Evolutionary conservation across 306 rosid species (phyloP).

Genomic region (Vigna mungo): DNA sequence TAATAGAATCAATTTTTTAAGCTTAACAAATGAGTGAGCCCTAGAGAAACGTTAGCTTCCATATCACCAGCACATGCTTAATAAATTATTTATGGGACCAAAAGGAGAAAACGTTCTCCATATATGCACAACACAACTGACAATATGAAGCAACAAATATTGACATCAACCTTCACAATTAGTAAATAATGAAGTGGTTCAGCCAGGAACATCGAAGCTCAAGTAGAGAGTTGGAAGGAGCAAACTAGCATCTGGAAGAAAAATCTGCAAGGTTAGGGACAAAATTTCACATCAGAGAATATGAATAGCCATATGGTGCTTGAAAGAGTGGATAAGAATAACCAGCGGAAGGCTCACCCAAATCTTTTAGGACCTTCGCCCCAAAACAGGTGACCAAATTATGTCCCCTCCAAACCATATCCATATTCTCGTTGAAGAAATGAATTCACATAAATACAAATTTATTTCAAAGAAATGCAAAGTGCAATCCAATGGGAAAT

Average conservation of each 20-base stretch:
- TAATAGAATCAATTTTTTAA: not conserved
- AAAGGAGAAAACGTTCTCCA: conserved; percentile 28
- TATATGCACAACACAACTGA: conserved; percentile 13
- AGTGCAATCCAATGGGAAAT: not conserved
- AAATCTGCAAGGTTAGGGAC: conserved; percentile 79
- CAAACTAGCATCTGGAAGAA: conserved; percentile 72
- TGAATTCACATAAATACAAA: conserved; percentile 27
- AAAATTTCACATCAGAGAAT: conserved; percentile 65
- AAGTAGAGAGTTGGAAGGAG: conserved; percentile 63
- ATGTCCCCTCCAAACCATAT: conserved; percentile 21
- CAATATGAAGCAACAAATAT: conserved; percentile 42
- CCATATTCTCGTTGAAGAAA: conserved; percentile 26
- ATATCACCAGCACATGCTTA: conserved; percentile 14
- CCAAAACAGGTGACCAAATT: conserved; percentile 34
- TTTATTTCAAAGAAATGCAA: conserved; percentile 30
- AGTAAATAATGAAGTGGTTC: conserved; percentile 66
- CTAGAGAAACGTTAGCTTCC: conserved; percentile 1
- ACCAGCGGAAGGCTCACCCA: conserved; percentile 52
- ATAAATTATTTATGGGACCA: not conserved
- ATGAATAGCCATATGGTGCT: conserved; percentile 49
- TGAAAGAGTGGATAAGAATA: conserved; percentile 56
- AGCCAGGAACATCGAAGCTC: conserved; percentile 66
- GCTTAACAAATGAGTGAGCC: not conserved
- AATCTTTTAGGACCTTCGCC: conserved; percentile 43
- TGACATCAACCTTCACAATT: conserved; percentile 57